Percentiles rank a stretch among this genome's conserved stretches.
Evolutionary conservation across 257 asterid genomes (phyloP).

Genomic region (Fraxinus excelsior): DNA sequence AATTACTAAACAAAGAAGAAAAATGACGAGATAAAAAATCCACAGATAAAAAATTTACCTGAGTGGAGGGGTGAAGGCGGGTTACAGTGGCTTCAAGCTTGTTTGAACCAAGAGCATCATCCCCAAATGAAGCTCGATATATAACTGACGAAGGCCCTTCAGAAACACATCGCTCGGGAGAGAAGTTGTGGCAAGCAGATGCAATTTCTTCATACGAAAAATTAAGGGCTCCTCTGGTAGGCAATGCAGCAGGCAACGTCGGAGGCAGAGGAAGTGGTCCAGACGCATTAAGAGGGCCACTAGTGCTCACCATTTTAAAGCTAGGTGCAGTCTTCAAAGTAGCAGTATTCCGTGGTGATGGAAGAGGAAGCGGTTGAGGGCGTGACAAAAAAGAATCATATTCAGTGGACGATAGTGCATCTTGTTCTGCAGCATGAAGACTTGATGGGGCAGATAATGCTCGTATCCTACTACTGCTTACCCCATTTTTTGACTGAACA

Average conservation of each 20-base stretch:
- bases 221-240: constrained; percentile 51
- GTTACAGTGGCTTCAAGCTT: constrained; percentile 85
- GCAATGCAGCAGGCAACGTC: constrained; percentile 47
- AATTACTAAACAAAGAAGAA: neutral
- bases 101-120: constrained; percentile 54
- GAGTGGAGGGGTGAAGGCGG: constrained; percentile 76
- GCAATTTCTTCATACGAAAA: constrained; percentile 80
- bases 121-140: constrained; percentile 81
- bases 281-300: constrained; percentile 73
- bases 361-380: constrained; percentile 86
- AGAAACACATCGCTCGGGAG: constrained; percentile 87
- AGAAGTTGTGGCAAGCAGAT: constrained; percentile 87
- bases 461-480: constrained; percentile 48
- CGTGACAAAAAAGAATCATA: constrained; percentile 56
- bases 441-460: constrained; percentile 83
- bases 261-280: constrained; percentile 94
- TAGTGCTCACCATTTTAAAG: constrained; percentile 59
- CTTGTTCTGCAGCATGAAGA: constrained; percentile 71
- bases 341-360: constrained; percentile 59
- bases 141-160: constrained; percentile 88
- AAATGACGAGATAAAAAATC: neutral
- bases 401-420: constrained; percentile 49
- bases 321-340: constrained; percentile 62
- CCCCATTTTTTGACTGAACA: constrained; percentile 35
- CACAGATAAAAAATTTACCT: constrained; percentile 42